phyloP scores from a whole-genome alignment of 148 eudicot species.

The Chenopodium berlandieri region DNA sequence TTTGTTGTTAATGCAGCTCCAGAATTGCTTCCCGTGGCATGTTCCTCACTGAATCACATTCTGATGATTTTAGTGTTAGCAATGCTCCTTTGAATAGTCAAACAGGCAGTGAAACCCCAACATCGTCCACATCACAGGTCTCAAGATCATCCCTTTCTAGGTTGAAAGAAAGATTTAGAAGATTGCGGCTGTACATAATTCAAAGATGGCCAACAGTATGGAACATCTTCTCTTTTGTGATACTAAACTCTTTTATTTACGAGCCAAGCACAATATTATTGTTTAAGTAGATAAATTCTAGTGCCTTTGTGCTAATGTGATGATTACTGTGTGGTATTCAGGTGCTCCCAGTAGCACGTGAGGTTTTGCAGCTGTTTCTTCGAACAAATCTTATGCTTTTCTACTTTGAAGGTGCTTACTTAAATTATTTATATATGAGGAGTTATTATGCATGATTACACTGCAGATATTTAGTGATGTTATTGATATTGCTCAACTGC shows the following conservation, averaged over 20 bases:
- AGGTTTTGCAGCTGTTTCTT: conserved; percentile 68
- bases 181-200: conserved; percentile 49
- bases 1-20: conserved; percentile 47
- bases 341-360: conserved; percentile 83
- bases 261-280: neutral
- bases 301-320: conserved; percentile 10
- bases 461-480: conserved; percentile 7
- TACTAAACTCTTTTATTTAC: neutral
- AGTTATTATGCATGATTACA: neutral
- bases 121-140: conserved; percentile 45
- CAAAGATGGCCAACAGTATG: conserved; percentile 89
- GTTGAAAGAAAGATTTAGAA: conserved; percentile 50
- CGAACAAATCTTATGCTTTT: conserved; percentile 96
- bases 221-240: conserved; percentile 6
- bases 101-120: conserved; percentile 32
- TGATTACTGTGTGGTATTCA: conserved; percentile 32
- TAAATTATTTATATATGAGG: conserved; percentile 8
- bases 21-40: conserved; percentile 92
- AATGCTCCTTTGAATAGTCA: conserved; percentile 36
- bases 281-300: neutral
- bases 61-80: conserved; percentile 43
- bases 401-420: conserved; percentile 86
- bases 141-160: conserved; percentile 46
- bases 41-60: conserved; percentile 54
- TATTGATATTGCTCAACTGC: conserved; percentile 19